These are phyloP conservation scores for Schoenoplectus triqueter DNA, from an alignment of 202 grass and related monocot species.

Conservation along the genomic window DNA sequence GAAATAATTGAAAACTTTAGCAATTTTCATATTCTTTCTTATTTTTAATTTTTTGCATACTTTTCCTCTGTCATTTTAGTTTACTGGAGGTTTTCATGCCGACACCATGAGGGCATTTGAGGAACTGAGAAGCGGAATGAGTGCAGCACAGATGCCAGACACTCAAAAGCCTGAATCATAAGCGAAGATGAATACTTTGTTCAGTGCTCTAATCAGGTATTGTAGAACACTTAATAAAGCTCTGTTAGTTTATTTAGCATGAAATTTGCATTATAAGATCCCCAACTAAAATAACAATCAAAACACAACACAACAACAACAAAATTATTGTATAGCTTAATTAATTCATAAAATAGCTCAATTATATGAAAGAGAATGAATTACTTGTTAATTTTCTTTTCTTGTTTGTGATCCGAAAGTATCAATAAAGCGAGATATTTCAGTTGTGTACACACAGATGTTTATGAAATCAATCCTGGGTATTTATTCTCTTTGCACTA, in stretches of 20 bases:
- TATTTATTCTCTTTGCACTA: neutral
- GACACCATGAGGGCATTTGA: conserved; percentile 93
- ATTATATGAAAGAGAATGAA: conserved; percentile 12
- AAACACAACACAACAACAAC: too few species aligned
- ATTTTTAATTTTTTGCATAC: neutral
- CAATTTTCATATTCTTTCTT: neutral
- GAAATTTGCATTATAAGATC: too few species aligned
- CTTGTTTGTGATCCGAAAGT: neutral
- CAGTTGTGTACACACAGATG: neutral
- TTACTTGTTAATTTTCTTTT: neutral
- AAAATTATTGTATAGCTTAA: conserved; percentile 10
- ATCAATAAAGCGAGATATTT: neutral
- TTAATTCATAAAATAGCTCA: conserved; percentile 10
- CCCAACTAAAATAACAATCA: too few species aligned
- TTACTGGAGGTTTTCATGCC: conserved; percentile 84
- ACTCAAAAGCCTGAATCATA: conserved; percentile 39
- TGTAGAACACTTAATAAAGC: neutral
- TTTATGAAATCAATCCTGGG: neutral
- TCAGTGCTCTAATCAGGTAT: conserved; percentile 8
- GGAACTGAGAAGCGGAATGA: conserved; percentile 88
- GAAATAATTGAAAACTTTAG: neutral
- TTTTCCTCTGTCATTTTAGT: conserved; percentile 43
- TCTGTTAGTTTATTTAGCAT: too few species aligned
- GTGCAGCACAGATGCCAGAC: conserved; percentile 34
- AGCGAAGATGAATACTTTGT: neutral